Conservation (phyloP, 495 filamentous ascomycete species). For the Mytilinidion resinicola region DNA sequence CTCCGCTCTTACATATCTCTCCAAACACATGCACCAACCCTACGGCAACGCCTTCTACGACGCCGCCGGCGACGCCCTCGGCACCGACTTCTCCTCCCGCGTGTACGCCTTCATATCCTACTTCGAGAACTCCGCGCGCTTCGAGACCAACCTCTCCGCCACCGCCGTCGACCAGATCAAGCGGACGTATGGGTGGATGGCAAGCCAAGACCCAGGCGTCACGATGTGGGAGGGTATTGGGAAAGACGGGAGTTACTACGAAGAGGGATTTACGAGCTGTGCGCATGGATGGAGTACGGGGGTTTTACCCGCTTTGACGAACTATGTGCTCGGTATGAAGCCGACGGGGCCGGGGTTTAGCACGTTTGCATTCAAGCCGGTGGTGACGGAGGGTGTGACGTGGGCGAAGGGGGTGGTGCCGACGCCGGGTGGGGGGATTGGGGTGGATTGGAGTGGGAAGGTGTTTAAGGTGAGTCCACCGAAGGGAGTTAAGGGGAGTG, state of each 20-base stretch:
- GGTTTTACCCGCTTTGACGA: constrained; percentile 2
- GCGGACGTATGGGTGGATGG: constrained; percentile 44
- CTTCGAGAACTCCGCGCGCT: constrained; percentile 44
- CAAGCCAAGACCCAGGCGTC: constrained; percentile 38
- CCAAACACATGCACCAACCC: constrained; percentile 25
- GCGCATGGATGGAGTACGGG: constrained; percentile 8
- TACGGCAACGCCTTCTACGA: constrained; percentile 48
- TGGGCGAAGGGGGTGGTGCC: neutral
- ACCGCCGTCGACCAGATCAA: constrained; percentile 40
- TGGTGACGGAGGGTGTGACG: neutral
- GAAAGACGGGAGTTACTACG: neutral
- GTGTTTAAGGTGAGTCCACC: neutral
- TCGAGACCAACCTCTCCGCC: constrained; percentile 30
- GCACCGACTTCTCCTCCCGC: constrained; percentile 34
- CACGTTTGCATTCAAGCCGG: neutral
- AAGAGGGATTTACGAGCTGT: neutral
- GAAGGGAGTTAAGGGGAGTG: no score
- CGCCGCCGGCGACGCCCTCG: constrained; percentile 38
- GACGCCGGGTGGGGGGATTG: neutral
- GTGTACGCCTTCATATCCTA: constrained; percentile 50
- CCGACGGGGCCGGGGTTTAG: neutral
- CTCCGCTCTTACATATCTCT: constrained; percentile 35
- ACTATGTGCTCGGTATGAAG: constrained; percentile 6
- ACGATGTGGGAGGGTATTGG: constrained; percentile 26
- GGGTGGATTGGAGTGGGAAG: neutral